Evolutionary conservation across 805 yeast genomes (phyloP), one percentile per base, ranked within the genome.

Genomic region (Yarrowia divulgata): DNA sequence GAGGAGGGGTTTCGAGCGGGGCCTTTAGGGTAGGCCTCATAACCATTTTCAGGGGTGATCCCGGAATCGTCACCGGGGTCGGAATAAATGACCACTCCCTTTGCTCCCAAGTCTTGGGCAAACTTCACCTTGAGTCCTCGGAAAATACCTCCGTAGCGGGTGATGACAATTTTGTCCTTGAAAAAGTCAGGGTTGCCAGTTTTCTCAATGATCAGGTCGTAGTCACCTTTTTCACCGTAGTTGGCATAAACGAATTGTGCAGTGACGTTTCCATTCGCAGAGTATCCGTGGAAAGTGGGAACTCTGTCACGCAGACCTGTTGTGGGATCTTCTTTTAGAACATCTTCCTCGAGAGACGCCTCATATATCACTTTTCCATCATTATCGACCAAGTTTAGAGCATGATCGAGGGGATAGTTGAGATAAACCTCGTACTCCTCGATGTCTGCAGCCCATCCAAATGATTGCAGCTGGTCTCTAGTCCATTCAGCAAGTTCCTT

Each of bases 201-300:
- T 48, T 80, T 75, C 13, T 76, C 76, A 3, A 75, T 79, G 69
- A 90, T 80, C 4, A 75, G 70, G 34, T 83, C 84, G 70, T 84
- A 90, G 74, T 90, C 95, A 64, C 83, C 83, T 67, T 78, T 80
- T 4, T 86, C 82, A 69, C 95, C 95, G 76, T 86, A 88, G 76
- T 90, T 88, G 60, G 87, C 91, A 76, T 85, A 90, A 5, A 90
- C 83, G 70, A 83, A 85, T 71, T 84, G 79, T 1, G 87, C 90
- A 5, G 92, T 88, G 54, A 87, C 90, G 73, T 89, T 88, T 49
- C 95, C 96, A 69, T 84, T 83, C 10, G 90, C 93, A 5, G 91
- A 87, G 74, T 88, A 90, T 1, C 91, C 93, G 75, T 88, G 88
- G 80, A 90, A 90, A 0, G 92, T 87, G 14, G 93, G 93, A 34